Evolutionary conservation across 805 yeast species (phyloP), one percentile per base, ranked within the genome.

Genomic region (Starmera quercuum): DNA sequence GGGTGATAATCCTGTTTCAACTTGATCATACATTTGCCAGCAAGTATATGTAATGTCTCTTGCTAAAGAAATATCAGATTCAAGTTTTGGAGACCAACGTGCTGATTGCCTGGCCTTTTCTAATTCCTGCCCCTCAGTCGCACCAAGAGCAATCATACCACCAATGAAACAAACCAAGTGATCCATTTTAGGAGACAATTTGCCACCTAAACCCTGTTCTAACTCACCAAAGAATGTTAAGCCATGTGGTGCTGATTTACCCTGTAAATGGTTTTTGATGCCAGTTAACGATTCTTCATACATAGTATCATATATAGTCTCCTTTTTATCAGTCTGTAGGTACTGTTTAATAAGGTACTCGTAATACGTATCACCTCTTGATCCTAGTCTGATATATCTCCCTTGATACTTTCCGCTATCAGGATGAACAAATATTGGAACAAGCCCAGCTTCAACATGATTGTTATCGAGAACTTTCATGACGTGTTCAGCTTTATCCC

Each of bases 141-240:
- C 94, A 19, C 96, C 96, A 34, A 86, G 60, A 1, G 95, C 92
- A 40, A 88, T 70, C 40, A 83, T 67, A 0, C 96, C 96, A 36
- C 95, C 95, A 51, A 83, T 74, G 58, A 86, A 87, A 56, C 97
- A 88, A 18, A 86, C 96, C 39, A 85, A 63, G 58, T 88, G 96
- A 53, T 88, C 96, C 95, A 88, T 84, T 52, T 85, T 86, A 13
- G 76, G 62, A 12, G 80, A 72, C 12, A 80, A 55, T 3, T 64
- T 59, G 0, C 81, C 78, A 6, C 56, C 59, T n/a, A 84, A 46
- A 9, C 96, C 96, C 20, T 56, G 44, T 16, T 80, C 83, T 32
- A 75, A 67, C 55, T 88, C 97, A 9, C 95, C 95, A 37, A 87
- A 66, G 49, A 68, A 88, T 0, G 81, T 68, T 17, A 82, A 61